phyloP scores from a whole-genome alignment of 208 protist species.

The Leishmania mexicana region DNA sequence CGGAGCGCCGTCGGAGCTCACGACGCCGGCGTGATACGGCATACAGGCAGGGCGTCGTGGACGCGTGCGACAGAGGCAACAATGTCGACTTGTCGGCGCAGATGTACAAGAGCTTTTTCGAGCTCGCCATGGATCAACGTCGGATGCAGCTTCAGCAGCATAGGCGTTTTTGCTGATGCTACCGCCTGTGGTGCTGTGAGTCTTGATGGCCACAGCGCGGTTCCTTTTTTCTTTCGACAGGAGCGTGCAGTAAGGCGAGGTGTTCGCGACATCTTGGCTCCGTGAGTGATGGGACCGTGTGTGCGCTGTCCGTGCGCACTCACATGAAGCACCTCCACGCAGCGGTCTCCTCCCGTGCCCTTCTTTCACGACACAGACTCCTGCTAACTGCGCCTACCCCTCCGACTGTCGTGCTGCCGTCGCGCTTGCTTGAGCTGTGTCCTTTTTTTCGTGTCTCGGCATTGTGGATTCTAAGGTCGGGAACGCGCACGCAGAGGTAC shows the following conservation, averaged over 20 bases:
- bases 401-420: not conserved
- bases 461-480: not conserved
- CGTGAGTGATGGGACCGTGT: not conserved
- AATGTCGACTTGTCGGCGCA: not conserved
- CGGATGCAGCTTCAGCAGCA: not conserved
- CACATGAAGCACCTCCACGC: not conserved
- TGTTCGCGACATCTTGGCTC: not conserved
- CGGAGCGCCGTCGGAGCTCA: not conserved
- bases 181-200: too few relatives aligned
- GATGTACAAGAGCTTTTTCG: not conserved
- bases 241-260: not conserved
- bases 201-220: not conserved
- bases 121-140: not conserved
- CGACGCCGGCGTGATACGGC: not conserved
- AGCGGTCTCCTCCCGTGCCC: not conserved
- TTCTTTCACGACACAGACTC: not conserved
- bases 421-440: not conserved
- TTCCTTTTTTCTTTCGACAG: not conserved
- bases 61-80: too few relatives aligned
- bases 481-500: not conserved
- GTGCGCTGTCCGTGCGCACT: not conserved
- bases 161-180: not conserved
- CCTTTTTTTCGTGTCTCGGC: too few relatives aligned
- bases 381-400: not conserved
- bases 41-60: too few relatives aligned